Evolutionary conservation across 2,329 filamentous ascomycete genomes (phyloP), one percentile per base, ranked within the genome.

Genomic region (Aspergillus sp.): DNA sequence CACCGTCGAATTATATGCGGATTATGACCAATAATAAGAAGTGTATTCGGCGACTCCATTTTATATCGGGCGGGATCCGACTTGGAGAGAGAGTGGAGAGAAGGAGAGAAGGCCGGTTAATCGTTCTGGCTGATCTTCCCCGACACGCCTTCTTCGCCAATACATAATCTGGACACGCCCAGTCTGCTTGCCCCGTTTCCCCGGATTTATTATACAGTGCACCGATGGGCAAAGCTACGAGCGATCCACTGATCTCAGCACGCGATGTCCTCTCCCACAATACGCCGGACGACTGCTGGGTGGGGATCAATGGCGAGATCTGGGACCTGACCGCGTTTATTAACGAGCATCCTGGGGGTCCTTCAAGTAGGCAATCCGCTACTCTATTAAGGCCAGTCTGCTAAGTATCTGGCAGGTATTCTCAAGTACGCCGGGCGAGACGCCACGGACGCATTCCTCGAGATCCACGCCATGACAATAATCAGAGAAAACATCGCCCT

Each of bases 261-360:
- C 45, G 19, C 6, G 45, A 33, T 12, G 27, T 47, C 24, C 27
- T 17, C 12, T 4, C 45, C 27, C 60, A 62, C 53, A 54, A 46
- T 15, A 33, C 14, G 8, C 35, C 47, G 12, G 59, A 75, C 56
- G 67, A 83, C 58, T 76, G 79, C 64, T 89, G 86, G 86, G 80
- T 88, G 54, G 84, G 86, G n/a, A 79, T 89, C 49, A 82, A 87
- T 68, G 80, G 80, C 55, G 79, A 80, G 63, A 84, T 88, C 37
- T 87, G 84, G 70, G 83, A 88, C 69, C 72, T 89, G 49, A 84
- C 82, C 52, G 75, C 80, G 15, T 88, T 88, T 70, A 79, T 82
- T 6, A 79, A 78, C 19, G 74, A 81, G 55, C 82, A 85, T 69
- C 82, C 82, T 6, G 82, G 83, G 35, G 82, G 82, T 37, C 81